These are phyloP conservation scores for Sabuloglossum arenarium DNA, from an alignment of 495 filamentous ascomycete genomes.

Conservation along the genomic window DNA sequence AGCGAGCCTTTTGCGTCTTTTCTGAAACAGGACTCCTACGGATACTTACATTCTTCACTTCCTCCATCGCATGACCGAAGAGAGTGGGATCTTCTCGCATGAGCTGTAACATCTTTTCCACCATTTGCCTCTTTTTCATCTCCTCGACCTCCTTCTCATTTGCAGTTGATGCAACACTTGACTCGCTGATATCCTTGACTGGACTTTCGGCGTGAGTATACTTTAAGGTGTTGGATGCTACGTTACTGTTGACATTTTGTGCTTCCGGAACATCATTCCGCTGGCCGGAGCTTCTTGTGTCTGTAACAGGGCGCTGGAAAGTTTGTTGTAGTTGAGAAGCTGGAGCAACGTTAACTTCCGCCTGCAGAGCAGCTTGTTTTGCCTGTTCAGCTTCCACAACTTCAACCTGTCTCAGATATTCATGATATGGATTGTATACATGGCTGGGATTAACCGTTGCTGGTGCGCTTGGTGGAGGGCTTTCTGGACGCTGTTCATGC, in stretches of 20 bases:
- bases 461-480: constrained; percentile 4
- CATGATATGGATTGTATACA: constrained; percentile 20
- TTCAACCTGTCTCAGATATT: constrained; percentile 14
- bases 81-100: neutral
- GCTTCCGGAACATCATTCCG: neutral
- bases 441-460: constrained; percentile 21
- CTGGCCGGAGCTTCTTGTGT: neutral
- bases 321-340: neutral
- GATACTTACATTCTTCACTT: neutral
- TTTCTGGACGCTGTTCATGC: constrained; percentile 7
- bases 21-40: neutral
- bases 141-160: neutral
- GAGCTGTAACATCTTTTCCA: neutral
- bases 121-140: neutral
- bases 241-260: neutral
- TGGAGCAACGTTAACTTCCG: neutral
- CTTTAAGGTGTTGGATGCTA: neutral
- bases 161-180: neutral
- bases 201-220: neutral
- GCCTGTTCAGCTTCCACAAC: neutral
- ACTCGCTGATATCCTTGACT: neutral
- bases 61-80: neutral
- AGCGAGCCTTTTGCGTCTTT: neutral
- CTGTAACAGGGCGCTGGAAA: neutral
- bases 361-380: neutral